phyloP scores from a whole-genome alignment of 2,329 filamentous ascomycete genomes.

The Pezicula carpinea region DNA sequence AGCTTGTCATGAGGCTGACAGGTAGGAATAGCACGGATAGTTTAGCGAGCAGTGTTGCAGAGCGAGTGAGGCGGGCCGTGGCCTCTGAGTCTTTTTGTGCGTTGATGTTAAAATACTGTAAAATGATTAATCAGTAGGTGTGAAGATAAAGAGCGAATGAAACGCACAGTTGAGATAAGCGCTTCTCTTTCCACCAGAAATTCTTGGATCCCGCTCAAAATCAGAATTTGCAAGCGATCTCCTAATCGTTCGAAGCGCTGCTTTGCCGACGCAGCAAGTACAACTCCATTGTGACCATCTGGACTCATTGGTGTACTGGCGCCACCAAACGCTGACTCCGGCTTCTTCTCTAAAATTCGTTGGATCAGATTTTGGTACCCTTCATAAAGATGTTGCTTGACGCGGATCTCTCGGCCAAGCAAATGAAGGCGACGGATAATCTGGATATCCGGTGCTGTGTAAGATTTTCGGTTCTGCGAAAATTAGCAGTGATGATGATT shows the following conservation, averaged over 20 bases:
- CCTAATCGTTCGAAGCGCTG: constrained; percentile 55
- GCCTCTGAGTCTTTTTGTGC: constrained; percentile 70
- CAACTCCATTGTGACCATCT: constrained; percentile 19
- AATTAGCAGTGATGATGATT: constrained; percentile 4
- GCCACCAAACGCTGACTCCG: constrained; percentile 25
- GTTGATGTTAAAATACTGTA: constrained; percentile 72
- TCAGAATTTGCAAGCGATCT: constrained; percentile 55
- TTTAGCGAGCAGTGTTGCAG: constrained; percentile 69
- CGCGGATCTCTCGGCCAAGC: constrained; percentile 55
- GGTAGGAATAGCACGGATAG: constrained; percentile 72
- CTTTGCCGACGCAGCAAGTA: constrained; percentile 40
- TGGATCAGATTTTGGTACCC: constrained; percentile 56
- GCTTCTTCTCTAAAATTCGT: constrained; percentile 41
- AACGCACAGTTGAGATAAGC: constrained; percentile 57
- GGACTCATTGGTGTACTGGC: not conserved
- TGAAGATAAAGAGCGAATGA: not conserved
- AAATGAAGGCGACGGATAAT: constrained; percentile 55
- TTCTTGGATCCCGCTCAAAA: constrained; percentile 57
- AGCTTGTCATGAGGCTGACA: constrained; percentile 69
- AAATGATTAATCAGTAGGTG: constrained; percentile 9
- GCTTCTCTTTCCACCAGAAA: constrained; percentile 66
- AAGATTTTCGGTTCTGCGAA: constrained; percentile 29
- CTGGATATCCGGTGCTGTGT: constrained; percentile 38
- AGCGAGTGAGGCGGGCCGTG: constrained; percentile 66
- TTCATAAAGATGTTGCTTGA: constrained; percentile 56